Evolutionary conservation across 1,284 basidiomycete genomes (phyloP).

Genomic region (Papiliotrema fonsecae): DNA sequence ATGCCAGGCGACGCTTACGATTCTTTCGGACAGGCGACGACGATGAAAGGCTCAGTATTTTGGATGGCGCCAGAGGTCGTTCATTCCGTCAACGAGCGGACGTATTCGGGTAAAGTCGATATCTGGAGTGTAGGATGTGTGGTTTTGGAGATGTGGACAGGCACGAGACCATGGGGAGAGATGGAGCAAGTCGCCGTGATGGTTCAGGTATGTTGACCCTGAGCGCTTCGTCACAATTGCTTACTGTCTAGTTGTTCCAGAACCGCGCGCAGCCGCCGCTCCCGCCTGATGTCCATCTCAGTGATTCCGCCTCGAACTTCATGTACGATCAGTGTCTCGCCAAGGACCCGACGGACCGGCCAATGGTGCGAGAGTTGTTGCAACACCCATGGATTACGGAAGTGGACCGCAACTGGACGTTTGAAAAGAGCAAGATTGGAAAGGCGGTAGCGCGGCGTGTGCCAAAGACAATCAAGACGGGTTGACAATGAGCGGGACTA

Average conservation of each 20-base stretch:
- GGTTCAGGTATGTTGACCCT: constrained; percentile 67
- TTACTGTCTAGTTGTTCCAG: constrained; percentile 23
- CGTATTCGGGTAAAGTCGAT: constrained; percentile 94
- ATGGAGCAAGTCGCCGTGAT: constrained; percentile 88
- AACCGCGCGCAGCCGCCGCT: constrained; percentile 80
- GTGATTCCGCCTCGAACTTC: constrained; percentile 76
- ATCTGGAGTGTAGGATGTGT: constrained; percentile 99
- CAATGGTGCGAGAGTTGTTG: constrained; percentile 74
- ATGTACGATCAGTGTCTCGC: constrained; percentile 82
- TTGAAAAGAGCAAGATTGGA: constrained; percentile 42
- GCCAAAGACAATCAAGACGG: constrained; percentile 1
- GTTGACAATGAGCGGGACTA: no score
- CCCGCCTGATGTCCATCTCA: constrained; percentile 72
- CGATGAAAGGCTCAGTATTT: constrained; percentile 95
- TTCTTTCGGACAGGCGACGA: constrained; percentile 66
- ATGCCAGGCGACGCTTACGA: constrained; percentile 65
- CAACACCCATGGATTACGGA: constrained; percentile 73
- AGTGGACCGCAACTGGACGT: constrained; percentile 70
- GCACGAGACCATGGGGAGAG: constrained; percentile 85
- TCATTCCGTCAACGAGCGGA: constrained; percentile 57
- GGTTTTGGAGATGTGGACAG: constrained; percentile 96
- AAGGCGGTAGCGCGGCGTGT: constrained; percentile 34
- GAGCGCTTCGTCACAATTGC: not conserved
- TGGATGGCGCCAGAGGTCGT: constrained; percentile 99
- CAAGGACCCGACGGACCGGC: constrained; percentile 79